Base-by-base conservation (phyloP, 805 yeast genomes). In the Wickerhamiella vanderwaltii region DNA sequence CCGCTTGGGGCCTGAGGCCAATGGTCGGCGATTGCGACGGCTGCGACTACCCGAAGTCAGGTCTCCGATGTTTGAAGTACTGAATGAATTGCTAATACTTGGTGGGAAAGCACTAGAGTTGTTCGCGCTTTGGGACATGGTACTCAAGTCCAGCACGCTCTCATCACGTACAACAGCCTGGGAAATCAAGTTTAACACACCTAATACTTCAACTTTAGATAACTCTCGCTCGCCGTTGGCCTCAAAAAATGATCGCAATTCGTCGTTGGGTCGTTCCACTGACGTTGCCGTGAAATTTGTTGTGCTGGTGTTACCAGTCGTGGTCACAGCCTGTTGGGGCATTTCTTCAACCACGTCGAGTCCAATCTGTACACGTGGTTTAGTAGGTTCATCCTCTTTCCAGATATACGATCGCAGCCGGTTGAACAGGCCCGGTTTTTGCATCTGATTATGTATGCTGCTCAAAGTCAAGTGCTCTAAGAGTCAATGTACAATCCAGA, bases 151-250 rank as follows among this genome's bases (percentile, higher is more conserved):
- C 4, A 52, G 39, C 5, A 52, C 46, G 15, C 51, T 46, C 43
- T 53, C 57, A 38, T 52, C 47, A 17, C 51, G 51, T 32, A 49
- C 43, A 20, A 49, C 52, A 2, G 54, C 55, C 46, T 66, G 69
- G 15, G 63, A 62, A 45, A 72, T 64, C 13, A 82, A 59, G 5
- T 86, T 72, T 46, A 77, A 56, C 1, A 83, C 88, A 6, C 91
- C 93, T 54, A 78, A 86, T 49, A 77, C 69, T 56, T 83, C 94
- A 36, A 80, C 65, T 18, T 76, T 80, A 9, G 75, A 66, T 47
- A 83, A 64, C n/a, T 86, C 85, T 9, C 59, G 60, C 43, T 73
- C 71, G 13, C 91, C 91, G 55, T 79, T 82, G 24, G 63, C 65
- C 17, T 68, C 69, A 55, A 82, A 82, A 53, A 82, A 82, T 25